Evolutionary conservation across 306 rosid genomes (phyloP), one percentile per base, ranked within the genome.

Genomic region (Cyamopsis tetragonoloba): DNA sequence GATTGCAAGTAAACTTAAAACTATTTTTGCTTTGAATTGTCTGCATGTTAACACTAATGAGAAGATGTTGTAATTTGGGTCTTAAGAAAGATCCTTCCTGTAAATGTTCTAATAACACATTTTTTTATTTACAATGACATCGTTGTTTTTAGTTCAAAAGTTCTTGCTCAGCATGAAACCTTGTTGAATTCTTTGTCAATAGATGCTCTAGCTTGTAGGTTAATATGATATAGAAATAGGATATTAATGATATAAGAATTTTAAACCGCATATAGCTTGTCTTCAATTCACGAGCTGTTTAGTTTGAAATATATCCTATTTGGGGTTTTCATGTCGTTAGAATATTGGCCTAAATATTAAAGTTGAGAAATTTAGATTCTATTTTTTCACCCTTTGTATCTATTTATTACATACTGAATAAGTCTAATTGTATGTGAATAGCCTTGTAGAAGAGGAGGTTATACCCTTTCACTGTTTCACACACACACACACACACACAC

Each of bases 231-330:
- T 2, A 9, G 31, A 19, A 44, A 15, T 44, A 71, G 57, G 13
- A 50, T 34, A 34, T 32, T 60, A 3, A 7, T 6, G 41, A 60
- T 22, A 50, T 28, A 60, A 48, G 12, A 37, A 35, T 22, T 14
- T 46, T 35, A 66, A n/a, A 48, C 42, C 47, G 9, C 0, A 12
- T 31, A 60, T 47, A 32, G 32, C 32, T 17, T 37, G 12, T 37
- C 22, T 17, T 42, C 23, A 28, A 30, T 27, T 19, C 44, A 18
- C 14, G 54, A 18, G 46, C 26, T 44, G 7, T 7, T 17, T 44
- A 44, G 68, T 34, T 71, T 58, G 68, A 10, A 71, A 44, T 58
- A 5, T 14, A 41, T 42, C 15, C 7, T 31, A 70, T 42, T 42
- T 55, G 7, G 13, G 5, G 49, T 44, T 71, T 18, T 53, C 4